These are phyloP conservation scores for Coprinopsis cinerea DNA, from an alignment of 768 basidiomycete species.

Conservation along the genomic window DNA sequence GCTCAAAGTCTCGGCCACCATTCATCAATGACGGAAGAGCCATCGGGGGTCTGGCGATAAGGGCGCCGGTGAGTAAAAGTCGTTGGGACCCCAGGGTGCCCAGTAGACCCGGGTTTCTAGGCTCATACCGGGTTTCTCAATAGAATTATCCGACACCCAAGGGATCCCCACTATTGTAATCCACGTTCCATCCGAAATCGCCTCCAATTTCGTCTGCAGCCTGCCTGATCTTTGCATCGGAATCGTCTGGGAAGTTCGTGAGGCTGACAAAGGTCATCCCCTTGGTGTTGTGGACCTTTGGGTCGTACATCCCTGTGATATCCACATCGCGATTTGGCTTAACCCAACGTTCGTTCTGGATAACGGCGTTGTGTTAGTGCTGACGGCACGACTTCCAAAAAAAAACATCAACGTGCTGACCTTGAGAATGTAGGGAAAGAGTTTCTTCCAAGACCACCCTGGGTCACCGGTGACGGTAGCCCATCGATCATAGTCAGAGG, in stretches of 20 bases:
- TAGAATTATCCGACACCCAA: conserved; percentile 35
- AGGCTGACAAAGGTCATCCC: conserved; percentile 26
- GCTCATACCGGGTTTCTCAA: no score
- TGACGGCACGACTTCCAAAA: background rate
- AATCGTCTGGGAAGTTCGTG: conserved; percentile 19
- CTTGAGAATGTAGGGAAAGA: conserved; percentile 21
- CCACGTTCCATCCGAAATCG: conserved; percentile 35
- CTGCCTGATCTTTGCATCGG: conserved; percentile 27
- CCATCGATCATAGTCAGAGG: conserved; percentile 19
- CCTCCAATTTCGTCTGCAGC: conserved; percentile 27
- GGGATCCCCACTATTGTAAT: conserved; percentile 36
- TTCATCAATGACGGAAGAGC: background rate
- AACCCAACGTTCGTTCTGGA: conserved; percentile 21
- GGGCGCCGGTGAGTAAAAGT: no score
- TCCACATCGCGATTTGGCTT: conserved; percentile 26
- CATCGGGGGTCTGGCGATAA: no score
- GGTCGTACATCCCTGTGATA: conserved; percentile 27
- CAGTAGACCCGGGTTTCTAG: no score
- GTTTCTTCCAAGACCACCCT: conserved; percentile 24
- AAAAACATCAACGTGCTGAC: conserved; percentile 11
- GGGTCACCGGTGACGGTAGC: conserved; percentile 17
- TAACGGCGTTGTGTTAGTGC: background rate
- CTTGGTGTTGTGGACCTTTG: conserved; percentile 22
- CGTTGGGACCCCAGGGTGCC: no score
- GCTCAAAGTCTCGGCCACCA: no score